These are phyloP conservation scores for Camptophora hylomeconis DNA, from an alignment of 2,329 filamentous ascomycete species.

Conservation along the genomic window DNA sequence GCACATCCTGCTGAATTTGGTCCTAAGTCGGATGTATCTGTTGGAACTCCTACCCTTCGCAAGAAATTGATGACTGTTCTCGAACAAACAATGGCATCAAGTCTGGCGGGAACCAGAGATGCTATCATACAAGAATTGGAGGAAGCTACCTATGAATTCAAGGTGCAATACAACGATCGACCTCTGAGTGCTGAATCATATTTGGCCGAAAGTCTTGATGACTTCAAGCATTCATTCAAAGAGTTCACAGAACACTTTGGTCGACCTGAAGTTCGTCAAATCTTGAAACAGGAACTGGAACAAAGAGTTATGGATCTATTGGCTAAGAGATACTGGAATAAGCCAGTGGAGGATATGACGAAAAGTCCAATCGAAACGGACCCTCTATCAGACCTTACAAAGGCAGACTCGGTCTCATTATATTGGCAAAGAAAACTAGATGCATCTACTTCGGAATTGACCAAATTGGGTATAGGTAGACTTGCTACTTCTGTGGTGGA, in stretches of 20 bases:
- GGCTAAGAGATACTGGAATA: slow-evolving; percentile 94
- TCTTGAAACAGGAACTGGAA: slow-evolving; percentile 85
- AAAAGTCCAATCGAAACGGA: slow-evolving; percentile 55
- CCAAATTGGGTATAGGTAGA: slow-evolving; percentile 85
- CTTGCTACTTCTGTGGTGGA: slow-evolving; percentile 86
- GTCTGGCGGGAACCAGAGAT: slow-evolving; percentile 76
- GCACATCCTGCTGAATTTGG: slow-evolving; percentile 73
- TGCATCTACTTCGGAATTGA: slow-evolving; percentile 76
- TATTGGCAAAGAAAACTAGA: slow-evolving; percentile 95
- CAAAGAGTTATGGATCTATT: slow-evolving; percentile 89
- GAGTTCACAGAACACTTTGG: slow-evolving; percentile 84
- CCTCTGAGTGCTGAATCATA: slow-evolving; percentile 93
- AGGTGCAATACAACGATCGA: slow-evolving; percentile 97
- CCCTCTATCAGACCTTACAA: slow-evolving; percentile 64
- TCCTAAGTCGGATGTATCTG: slow-evolving; percentile 54
- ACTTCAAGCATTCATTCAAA: slow-evolving; percentile 97
- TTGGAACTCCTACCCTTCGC: slow-evolving; percentile 74
- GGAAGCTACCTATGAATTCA: slow-evolving; percentile 96
- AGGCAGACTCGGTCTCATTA: slow-evolving; percentile 67
- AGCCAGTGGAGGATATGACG: slow-evolving; percentile 73
- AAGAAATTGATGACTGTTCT: slow-evolving; percentile 96
- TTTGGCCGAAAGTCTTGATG: slow-evolving; percentile 83
- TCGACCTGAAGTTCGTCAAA: slow-evolving; percentile 71
- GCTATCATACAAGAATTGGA: slow-evolving; percentile 90
- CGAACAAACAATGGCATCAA: slow-evolving; percentile 93